Evolutionary conservation across 2,329 filamentous ascomycete genomes (phyloP).

Genomic region (Juglanconis oblonga): DNA sequence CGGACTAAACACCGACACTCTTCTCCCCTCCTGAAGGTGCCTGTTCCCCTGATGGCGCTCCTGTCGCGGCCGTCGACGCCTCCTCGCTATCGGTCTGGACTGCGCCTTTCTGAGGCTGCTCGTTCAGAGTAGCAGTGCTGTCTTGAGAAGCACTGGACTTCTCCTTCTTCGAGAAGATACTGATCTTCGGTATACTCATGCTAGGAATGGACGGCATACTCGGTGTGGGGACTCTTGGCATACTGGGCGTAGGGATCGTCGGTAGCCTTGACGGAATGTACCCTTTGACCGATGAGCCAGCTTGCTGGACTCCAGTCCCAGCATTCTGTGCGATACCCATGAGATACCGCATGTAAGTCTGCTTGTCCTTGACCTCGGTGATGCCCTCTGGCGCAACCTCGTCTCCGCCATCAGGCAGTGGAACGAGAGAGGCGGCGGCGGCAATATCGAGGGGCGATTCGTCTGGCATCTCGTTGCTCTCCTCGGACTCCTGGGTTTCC

Average conservation of each 20-base stretch:
- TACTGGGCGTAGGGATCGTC: conserved; percentile 29
- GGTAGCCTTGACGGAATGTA: conserved; percentile 45
- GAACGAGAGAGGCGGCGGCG: conserved; percentile 48
- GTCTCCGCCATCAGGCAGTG: conserved; percentile 41
- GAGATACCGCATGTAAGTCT: conserved; percentile 47
- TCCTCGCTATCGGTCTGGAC: neutral
- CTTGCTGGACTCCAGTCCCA: conserved; percentile 37
- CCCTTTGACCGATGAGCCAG: conserved; percentile 43
- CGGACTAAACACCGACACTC: neutral
- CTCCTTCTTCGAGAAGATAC: conserved; percentile 19
- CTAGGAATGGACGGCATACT: conserved; percentile 21
- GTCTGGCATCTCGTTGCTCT: conserved; percentile 32
- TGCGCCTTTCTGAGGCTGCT: neutral
- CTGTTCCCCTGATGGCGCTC: neutral
- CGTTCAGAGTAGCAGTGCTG: neutral
- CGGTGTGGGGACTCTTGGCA: conserved; percentile 25
- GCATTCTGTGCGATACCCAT: conserved; percentile 47
- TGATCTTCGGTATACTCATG: conserved; percentile 13
- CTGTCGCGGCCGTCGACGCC: neutral
- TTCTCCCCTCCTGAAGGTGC: neutral
- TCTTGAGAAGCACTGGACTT: conserved; percentile 8
- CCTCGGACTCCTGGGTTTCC: conserved; percentile 29
- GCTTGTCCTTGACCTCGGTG: conserved; percentile 30
- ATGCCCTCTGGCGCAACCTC: conserved; percentile 27
- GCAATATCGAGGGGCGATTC: conserved; percentile 53